Conservation (phyloP, 2,329 filamentous ascomycete species). For the Nigrospora oryzae region DNA sequence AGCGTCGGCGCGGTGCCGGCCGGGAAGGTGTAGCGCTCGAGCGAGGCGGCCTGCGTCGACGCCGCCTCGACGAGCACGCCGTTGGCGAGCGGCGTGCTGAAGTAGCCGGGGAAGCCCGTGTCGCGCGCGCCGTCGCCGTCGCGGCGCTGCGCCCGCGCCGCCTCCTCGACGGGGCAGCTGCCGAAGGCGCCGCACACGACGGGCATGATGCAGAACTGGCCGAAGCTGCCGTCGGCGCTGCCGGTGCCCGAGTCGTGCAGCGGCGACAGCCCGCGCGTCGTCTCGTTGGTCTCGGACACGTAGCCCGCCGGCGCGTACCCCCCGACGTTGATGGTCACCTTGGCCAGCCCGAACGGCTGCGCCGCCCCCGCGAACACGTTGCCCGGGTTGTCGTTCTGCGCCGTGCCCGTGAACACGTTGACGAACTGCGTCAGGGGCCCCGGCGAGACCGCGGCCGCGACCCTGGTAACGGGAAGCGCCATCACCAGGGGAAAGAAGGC, state of each 20-base stretch:
- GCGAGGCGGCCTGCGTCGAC: not conserved
- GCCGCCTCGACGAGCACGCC: not conserved
- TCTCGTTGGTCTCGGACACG: not conserved
- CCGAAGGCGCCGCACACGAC: not conserved
- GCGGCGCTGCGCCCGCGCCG: not conserved
- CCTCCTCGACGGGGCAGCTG: not conserved
- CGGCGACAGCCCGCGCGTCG: not conserved
- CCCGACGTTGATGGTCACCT: not conserved
- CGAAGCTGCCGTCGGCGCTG: not conserved
- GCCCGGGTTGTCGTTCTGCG: not conserved
- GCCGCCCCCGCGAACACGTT: not conserved
- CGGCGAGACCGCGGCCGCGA: not conserved
- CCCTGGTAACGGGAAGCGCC: too few relatives aligned
- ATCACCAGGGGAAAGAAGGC: too few relatives aligned
- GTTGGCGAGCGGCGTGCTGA: not conserved
- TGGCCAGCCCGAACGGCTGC: not conserved
- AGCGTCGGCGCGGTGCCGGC: not conserved
- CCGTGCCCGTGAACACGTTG: slow-evolving; percentile 1
- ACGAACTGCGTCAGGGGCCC: not conserved
- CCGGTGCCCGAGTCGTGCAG: slow-evolving; percentile 1
- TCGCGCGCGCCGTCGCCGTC: not conserved
- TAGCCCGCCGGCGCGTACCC: not conserved
- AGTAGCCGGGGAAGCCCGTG: not conserved
- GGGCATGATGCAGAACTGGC: slow-evolving; percentile 1
- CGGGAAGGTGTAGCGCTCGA: not conserved